Evolutionary conservation across 2,329 filamentous ascomycete species (phyloP), one percentile per base, ranked within the genome.

Genomic region (Colletotrichum sp.): DNA sequence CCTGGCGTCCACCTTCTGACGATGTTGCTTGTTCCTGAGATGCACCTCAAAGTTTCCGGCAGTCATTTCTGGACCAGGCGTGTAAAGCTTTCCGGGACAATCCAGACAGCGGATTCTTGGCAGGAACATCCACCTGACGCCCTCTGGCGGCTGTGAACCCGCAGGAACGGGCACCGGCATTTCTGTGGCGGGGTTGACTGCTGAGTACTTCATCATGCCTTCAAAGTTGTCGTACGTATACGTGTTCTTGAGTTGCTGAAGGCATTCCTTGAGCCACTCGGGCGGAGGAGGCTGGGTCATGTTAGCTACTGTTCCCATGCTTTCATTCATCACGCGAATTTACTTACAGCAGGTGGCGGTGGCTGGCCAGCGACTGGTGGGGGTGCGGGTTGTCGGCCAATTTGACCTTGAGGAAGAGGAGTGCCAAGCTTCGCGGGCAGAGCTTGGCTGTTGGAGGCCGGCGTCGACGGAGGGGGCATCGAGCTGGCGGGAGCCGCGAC

Each of bases 21-120:
- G 91, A 84, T 99, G 97, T 68, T 90, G 88, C 59, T 94, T 92
- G 84, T 98, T 98, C 84, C 93, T 95, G 65, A 99, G 88, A 86
- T 99, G 97, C 2, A 98, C 92, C 85, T 98, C 95, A 78, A 99
- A 99, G 82, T 98, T 98, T 61, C 93, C 93, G 7, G 96, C 94
- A 4, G 95, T 96, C 83, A 91, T 94, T 28, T 94, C 95, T 0
- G 96, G 95, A 0, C 96, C 95, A 0, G 96, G 95, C 0, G 96
- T 98, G 84, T 99, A 99, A 13, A 98, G 88, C 84, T 98, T 99
- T 34, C 95, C 95, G 0, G 95, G 95, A 83, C 97, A 99, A 84
- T 99, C 97, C 63, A 94, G 92, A 83, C 97, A 99, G 74, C 95
- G 91, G 78, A 99, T 98, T 67, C 97, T 91, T 10, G 97, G 97